Conservation (phyloP, 2,329 filamentous ascomycete species). For the Pseudogymnoascus sp. region DNA sequence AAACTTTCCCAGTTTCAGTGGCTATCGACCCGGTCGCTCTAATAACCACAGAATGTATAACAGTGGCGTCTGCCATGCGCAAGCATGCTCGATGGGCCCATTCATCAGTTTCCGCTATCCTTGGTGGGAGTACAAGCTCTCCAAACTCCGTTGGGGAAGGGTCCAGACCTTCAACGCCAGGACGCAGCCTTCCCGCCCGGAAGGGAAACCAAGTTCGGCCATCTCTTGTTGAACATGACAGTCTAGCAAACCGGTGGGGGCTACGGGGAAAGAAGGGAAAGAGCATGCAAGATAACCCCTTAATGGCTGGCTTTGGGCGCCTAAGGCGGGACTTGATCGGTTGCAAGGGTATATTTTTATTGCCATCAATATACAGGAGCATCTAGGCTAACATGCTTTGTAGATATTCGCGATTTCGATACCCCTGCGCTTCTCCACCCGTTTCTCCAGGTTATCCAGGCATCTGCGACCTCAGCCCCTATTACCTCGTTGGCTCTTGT, state of each 20-base stretch:
- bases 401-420: conserved; percentile 82
- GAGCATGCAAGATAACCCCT: conserved; percentile 93
- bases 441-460: conserved; percentile 93
- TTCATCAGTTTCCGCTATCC: conserved; percentile 89
- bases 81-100: conserved; percentile 95
- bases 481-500: conserved; percentile 93
- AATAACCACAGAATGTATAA: conserved; percentile 97
- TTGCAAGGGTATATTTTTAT: conserved; percentile 56
- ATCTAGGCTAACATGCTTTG: conserved; percentile 21
- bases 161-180: conserved; percentile 32
- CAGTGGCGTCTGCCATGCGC: conserved; percentile 94
- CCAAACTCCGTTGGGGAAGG: conserved; percentile 48
- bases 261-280: conserved; percentile 90
- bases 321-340: conserved; percentile 79
- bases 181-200: conserved; percentile 20
- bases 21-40: conserved; percentile 85
- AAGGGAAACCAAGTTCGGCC: conserved; percentile 19
- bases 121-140: conserved; percentile 58
- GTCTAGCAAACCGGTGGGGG: conserved; percentile 79
- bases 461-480: conserved; percentile 88
- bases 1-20: conserved; percentile 51
- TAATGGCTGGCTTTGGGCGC: conserved; percentile 90
- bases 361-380: neutral
- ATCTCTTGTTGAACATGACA: conserved; percentile 38
- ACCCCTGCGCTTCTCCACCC: conserved; percentile 82